phyloP scores from a whole-genome alignment of 148 eudicot species.

The Chenopodium quinoa region DNA sequence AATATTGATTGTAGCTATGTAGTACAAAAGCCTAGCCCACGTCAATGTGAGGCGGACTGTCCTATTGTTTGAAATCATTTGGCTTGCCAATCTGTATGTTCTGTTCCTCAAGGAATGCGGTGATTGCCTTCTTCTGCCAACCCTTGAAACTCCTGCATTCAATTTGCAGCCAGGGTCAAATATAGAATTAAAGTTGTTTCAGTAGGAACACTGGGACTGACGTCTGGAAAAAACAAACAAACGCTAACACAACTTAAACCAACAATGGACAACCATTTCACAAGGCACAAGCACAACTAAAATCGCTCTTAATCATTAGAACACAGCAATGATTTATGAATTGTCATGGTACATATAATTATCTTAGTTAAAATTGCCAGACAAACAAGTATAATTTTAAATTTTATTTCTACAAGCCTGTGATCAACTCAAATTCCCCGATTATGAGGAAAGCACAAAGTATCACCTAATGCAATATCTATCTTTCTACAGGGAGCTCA shows the following conservation, averaged over 20 bases:
- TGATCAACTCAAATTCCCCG: not conserved
- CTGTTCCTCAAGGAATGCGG: constrained; percentile 41
- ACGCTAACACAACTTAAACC: not conserved
- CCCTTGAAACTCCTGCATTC: constrained; percentile 68
- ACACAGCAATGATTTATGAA: not conserved
- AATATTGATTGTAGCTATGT: not conserved
- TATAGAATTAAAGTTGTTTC: not conserved
- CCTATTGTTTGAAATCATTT: constrained; percentile 41
- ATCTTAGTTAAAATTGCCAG: not conserved
- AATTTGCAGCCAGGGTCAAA: not conserved
- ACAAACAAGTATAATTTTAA: not conserved
- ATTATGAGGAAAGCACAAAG: not conserved
- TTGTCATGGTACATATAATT: not conserved
- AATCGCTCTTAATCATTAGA: not conserved
- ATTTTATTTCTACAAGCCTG: not conserved
- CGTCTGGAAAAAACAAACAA: not conserved
- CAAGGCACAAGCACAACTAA: no score
- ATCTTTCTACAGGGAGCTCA: not conserved
- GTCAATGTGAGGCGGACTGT: not conserved
- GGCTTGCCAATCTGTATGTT: constrained; percentile 64
- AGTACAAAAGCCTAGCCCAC: not conserved
- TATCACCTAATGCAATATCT: not conserved
- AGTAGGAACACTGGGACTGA: not conserved
- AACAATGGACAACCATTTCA: not conserved
- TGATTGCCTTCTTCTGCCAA: constrained; percentile 73